Conservation (phyloP, 768 basidiomycete genomes). For the Amyloporia xantha region DNA sequence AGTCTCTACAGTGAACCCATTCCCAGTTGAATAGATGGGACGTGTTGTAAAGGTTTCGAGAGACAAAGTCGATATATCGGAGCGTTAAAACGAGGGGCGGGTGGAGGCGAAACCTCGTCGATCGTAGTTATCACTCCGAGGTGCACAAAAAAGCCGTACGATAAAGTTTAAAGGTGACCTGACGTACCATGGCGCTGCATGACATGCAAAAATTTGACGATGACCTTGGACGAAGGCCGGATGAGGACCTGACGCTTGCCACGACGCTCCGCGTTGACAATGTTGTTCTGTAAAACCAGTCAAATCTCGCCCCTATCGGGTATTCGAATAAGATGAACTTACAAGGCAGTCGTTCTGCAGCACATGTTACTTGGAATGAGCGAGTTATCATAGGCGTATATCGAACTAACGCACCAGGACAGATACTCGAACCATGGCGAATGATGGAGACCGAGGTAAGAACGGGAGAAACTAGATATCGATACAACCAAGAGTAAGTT, state of each 20-base stretch:
- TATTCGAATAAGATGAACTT: slow-evolving; percentile 17
- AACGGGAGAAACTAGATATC: slow-evolving; percentile 20
- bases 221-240: slow-evolving; percentile 95
- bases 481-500: slow-evolving; percentile 22
- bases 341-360: slow-evolving; percentile 55
- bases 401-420: slow-evolving; percentile 48
- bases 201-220: slow-evolving; percentile 94
- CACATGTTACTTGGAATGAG: slow-evolving; percentile 4
- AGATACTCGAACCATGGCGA: slow-evolving; percentile 82
- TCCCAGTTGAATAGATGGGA: slow-evolving; percentile 28
- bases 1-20: slow-evolving; percentile 51
- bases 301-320: no score
- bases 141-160: not conserved
- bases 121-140: slow-evolving; percentile 87
- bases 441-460: slow-evolving; percentile 11
- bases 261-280: slow-evolving; percentile 98
- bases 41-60: slow-evolving; percentile 53
- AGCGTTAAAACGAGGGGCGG: slow-evolving; percentile 78
- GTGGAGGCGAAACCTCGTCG: slow-evolving; percentile 53
- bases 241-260: slow-evolving; percentile 99
- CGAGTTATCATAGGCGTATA: not conserved
- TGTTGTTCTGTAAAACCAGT: slow-evolving; percentile 72
- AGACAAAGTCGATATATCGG: slow-evolving; percentile 60
- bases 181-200: slow-evolving; percentile 97
- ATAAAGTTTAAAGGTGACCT: slow-evolving; percentile 6